phyloP scores from a whole-genome alignment of 345 rosid species.

The Eucalyptus shirleyi region DNA sequence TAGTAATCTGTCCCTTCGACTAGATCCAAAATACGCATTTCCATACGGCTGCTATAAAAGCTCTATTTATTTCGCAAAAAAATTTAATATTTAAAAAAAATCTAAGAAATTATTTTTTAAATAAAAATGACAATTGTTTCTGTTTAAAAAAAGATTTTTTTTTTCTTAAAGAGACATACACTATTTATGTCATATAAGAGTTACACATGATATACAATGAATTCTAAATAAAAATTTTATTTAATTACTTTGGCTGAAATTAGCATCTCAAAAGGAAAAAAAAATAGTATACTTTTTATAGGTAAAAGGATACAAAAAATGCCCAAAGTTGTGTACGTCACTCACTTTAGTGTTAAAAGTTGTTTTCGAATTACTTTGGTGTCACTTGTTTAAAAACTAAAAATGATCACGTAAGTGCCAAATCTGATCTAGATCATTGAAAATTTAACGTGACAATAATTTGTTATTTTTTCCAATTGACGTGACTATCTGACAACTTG shows the following conservation, averaged over 20 bases:
- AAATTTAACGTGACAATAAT: too few species aligned
- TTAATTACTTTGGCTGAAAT: neutral
- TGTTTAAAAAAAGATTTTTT: too few species aligned
- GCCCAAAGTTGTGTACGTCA: fast-evolving
- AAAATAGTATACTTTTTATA: neutral
- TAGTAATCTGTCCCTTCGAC: neutral
- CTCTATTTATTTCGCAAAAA: neutral
- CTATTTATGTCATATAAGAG: neutral
- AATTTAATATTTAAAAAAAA: neutral
- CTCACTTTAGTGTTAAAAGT: neutral
- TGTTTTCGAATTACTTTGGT: too few species aligned
- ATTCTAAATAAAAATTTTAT: too few species aligned
- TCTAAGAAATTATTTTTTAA: too few species aligned
- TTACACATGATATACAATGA: neutral
- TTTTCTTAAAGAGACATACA: neutral
- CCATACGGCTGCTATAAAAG: neutral
- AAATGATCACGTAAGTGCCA: fast-evolving
- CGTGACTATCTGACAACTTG: neutral
- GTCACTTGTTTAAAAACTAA: too few species aligned
- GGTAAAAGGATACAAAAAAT: too few species aligned
- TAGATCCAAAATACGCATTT: neutral
- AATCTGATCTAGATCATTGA: fast-evolving
- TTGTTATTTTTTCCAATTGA: too few species aligned
- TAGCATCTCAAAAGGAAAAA: neutral
- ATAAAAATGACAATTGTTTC: neutral